These are phyloP conservation scores for Paramecium octaurelia DNA, from an alignment of 73 alveolate species.

Conservation along the genomic window DNA sequence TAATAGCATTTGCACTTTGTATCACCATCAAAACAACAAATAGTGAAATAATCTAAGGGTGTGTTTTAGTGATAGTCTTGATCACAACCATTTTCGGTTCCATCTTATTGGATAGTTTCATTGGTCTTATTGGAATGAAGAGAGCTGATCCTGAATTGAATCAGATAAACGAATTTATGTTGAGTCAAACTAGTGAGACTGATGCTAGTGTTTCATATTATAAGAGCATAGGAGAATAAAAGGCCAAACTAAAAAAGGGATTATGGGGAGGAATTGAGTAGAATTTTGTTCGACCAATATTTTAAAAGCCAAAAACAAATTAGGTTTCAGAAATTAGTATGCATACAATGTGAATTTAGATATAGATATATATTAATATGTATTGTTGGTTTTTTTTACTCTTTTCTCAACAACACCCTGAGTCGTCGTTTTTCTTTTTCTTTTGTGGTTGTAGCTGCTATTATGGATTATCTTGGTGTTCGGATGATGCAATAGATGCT, in stretches of 20 bases:
- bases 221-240: not conserved
- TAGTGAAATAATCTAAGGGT: not conserved
- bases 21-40: conserved; percentile 73
- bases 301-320: not conserved
- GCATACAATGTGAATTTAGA: not conserved
- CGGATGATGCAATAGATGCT: conserved; percentile 11
- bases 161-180: not conserved
- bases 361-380: not conserved
- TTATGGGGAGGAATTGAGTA: conserved; percentile 37
- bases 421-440: conserved; percentile 18
- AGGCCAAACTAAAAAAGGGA: not conserved
- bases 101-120: not conserved
- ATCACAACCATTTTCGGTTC: conserved; percentile 20
- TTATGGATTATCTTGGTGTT: not conserved
- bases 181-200: not conserved
- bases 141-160: not conserved
- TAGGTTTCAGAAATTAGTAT: conserved; percentile 13
- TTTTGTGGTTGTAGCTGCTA: not conserved
- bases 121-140: conserved; percentile 4
- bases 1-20: conserved; percentile 95
- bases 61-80: conserved; percentile 37
- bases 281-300: conserved; percentile 26
- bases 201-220: conserved; percentile 14
- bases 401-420: conserved; percentile 53
- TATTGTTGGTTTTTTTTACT: not conserved